phyloP scores from a whole-genome alignment of 768 basidiomycete genomes.

The Pholiota conissans region DNA sequence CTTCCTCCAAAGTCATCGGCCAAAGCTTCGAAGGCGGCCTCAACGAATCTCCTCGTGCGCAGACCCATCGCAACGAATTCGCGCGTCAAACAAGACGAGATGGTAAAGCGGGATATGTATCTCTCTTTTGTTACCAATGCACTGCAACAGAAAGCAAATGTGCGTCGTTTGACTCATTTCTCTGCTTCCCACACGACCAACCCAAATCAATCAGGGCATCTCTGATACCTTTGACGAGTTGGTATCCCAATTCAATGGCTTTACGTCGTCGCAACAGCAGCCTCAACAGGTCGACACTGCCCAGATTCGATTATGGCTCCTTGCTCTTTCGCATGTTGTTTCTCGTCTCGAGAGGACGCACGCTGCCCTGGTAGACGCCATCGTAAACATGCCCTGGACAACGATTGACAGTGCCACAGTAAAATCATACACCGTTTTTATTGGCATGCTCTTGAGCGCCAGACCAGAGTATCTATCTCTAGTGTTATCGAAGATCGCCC shows the following conservation, averaged over 20 bases:
- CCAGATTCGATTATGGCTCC: constrained; percentile 78
- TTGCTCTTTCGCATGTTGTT: constrained; percentile 88
- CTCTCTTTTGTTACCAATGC: constrained; percentile 82
- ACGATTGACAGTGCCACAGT: constrained; percentile 86
- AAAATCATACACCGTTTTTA: constrained; percentile 84
- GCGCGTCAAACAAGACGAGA: constrained; percentile 74
- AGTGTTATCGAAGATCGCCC: constrained; percentile 78
- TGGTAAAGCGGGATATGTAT: constrained; percentile 80
- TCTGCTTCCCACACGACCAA: constrained; percentile 6
- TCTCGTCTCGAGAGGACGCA: constrained; percentile 86
- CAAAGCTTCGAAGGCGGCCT: constrained; percentile 32
- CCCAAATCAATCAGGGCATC: constrained; percentile 51
- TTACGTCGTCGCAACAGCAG: constrained; percentile 16
- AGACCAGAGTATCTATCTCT: constrained; percentile 88
- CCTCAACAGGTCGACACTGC: constrained; percentile 36
- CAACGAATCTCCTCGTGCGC: constrained; percentile 25
- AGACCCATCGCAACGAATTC: constrained; percentile 80
- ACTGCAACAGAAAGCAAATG: constrained; percentile 69
- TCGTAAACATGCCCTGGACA: constrained; percentile 89
- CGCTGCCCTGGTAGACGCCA: constrained; percentile 77
- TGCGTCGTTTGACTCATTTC: constrained; percentile 33
- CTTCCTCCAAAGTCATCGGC: constrained; percentile 37
- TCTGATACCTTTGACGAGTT: constrained; percentile 84
- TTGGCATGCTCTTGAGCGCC: constrained; percentile 89
- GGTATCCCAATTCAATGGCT: constrained; percentile 76